Conservation (phyloP, 2,329 filamentous ascomycete species). For the Sporothrix variecibatus region DNA sequence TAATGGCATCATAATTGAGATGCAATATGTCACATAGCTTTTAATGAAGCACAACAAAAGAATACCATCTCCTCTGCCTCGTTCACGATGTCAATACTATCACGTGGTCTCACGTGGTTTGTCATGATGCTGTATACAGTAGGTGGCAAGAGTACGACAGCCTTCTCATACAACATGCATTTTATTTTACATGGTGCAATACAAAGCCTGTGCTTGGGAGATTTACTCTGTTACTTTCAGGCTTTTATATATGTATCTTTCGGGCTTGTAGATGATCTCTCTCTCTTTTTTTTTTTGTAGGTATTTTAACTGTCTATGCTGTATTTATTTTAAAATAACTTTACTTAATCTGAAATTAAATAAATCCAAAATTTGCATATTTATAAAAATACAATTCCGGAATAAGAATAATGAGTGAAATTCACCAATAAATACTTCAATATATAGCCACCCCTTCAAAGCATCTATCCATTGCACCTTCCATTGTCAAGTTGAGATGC, state of each 20-base stretch:
- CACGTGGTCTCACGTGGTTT: not conserved
- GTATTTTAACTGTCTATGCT: not conserved
- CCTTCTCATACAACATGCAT: not conserved
- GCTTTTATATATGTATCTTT: not conserved
- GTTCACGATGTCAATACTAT: not conserved
- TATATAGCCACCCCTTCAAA: not conserved
- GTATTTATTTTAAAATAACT: not conserved
- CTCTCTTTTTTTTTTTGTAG: no score
- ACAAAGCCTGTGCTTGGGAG: not conserved
- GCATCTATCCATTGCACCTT: not conserved
- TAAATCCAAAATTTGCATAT: not conserved
- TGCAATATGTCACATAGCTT: not conserved
- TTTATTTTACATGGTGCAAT: not conserved
- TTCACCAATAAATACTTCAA: not conserved
- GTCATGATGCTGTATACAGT: not conserved
- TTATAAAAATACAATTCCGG: not conserved
- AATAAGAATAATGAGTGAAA: not conserved
- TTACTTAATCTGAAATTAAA: not conserved
- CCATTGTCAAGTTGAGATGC: not conserved
- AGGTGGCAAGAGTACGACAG: not conserved
- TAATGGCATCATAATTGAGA: not conserved
- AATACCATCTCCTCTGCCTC: not conserved
- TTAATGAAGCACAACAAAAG: not conserved
- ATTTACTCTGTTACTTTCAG: not conserved
- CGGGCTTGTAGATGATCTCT: not conserved